Conservation (phyloP, 257 asterid species). For the Jacaranda mimosifolia region DNA sequence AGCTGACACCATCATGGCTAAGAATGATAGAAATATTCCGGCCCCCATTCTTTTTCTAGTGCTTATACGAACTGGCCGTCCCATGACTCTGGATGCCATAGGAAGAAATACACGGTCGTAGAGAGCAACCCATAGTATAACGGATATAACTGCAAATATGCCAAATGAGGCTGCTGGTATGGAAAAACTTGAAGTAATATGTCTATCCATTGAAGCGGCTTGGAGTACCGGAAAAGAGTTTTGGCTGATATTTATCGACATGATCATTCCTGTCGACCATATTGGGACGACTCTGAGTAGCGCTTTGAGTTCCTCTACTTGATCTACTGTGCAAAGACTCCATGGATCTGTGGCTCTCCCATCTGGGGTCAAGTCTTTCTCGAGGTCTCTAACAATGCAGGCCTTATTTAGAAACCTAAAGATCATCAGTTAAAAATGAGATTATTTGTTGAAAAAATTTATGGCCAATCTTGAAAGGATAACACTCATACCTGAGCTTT, state of each 20-base stretch:
- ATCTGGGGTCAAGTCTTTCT: constrained; percentile 45
- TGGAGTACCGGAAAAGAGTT: constrained; percentile 67
- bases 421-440: not conserved
- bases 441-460: too few species aligned
- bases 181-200: constrained; percentile 52
- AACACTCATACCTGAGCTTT: constrained; percentile 53
- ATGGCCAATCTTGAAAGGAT: not conserved
- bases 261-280: constrained; percentile 73
- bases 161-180: constrained; percentile 80
- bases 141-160: constrained; percentile 50
- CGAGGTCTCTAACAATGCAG: constrained; percentile 59
- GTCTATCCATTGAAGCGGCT: constrained; percentile 69
- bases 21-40: constrained; percentile 62
- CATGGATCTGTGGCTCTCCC: constrained; percentile 58
- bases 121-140: constrained; percentile 56
- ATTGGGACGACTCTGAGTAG: constrained; percentile 65
- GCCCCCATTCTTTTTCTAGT: constrained; percentile 69
- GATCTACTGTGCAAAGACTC: constrained; percentile 75
- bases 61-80: constrained; percentile 48
- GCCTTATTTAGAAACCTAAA: constrained; percentile 79
- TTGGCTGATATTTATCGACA: constrained; percentile 56
- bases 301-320: constrained; percentile 78
- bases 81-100: constrained; percentile 58
- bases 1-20: constrained; percentile 58
- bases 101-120: constrained; percentile 70